These are phyloP conservation scores for Fusarium temperatum DNA, from an alignment of 2,329 filamentous ascomycete species.

Conservation along the genomic window DNA sequence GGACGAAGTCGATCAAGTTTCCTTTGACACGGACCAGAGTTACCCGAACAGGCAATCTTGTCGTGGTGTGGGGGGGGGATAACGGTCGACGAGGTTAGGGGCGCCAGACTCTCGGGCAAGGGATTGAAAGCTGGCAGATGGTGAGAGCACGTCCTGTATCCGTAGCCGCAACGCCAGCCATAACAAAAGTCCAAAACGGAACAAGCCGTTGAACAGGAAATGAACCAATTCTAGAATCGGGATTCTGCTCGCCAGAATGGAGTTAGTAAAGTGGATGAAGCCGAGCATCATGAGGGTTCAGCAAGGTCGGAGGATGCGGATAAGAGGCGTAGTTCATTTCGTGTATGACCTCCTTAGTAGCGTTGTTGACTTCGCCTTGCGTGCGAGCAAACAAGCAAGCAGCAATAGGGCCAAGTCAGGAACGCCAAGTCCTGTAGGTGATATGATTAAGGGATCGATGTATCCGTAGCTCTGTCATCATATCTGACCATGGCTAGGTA, in stretches of 20 bases:
- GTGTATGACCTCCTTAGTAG: background rate
- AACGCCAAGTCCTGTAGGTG: background rate
- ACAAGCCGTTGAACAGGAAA: slow-evolving; percentile 20
- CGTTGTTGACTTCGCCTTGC: slow-evolving; percentile 1
- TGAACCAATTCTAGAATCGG: slow-evolving; percentile 26
- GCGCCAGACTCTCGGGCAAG: slow-evolving; percentile 32
- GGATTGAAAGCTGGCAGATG: slow-evolving; percentile 23
- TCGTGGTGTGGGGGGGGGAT: slow-evolving; percentile 38
- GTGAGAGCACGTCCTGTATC: background rate
- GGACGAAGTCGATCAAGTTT: slow-evolving; percentile 40
- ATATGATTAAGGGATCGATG: background rate
- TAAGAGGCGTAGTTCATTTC: slow-evolving; percentile 15
- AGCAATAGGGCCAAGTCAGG: background rate
- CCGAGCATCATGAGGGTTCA: slow-evolving; percentile 6
- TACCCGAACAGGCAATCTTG: slow-evolving; percentile 41
- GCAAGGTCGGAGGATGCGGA: slow-evolving; percentile 17
- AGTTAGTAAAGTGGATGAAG: slow-evolving; percentile 29
- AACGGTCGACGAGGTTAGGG: slow-evolving; percentile 32
- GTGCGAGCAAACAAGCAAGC: background rate
- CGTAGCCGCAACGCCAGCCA: background rate
- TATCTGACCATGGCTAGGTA: background rate
- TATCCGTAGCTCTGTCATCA: background rate
- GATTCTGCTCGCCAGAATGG: slow-evolving; percentile 22
- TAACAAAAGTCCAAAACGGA: slow-evolving; percentile 27
- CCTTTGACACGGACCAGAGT: slow-evolving; percentile 36